Base-by-base conservation (phyloP, 192 early-diverging fungal genomes). In the Coemansia sp. region DNA sequence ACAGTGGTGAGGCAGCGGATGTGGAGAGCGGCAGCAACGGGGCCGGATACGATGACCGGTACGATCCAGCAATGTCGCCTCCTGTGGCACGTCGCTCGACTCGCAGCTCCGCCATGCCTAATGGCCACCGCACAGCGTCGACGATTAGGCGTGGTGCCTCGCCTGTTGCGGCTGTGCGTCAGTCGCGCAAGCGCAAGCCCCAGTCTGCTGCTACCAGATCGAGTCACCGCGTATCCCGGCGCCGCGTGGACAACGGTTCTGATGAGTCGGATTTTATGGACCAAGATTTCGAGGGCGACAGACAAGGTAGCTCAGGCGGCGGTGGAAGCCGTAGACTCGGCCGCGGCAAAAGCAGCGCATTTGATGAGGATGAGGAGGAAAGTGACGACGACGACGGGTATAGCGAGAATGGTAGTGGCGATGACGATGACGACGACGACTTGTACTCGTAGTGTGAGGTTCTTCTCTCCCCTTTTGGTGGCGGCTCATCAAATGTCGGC, bases 141-240 rank as follows among this genome's bases (percentile, higher is more conserved):
- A 32, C 59, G 22, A 25, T 29, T 39, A 40, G 19, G 9, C 22
- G 47, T 19, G 47, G 10, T 2, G 47, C 19, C 10, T 2, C 47
- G 25, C 22, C 24, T 32, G 12, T n/a, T 19, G 14, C 15, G 6
- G 24, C 8, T 20, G 20, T 20, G 35, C 56, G 56, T 35, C 53
- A 6, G 36, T 22, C 72, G 20, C 72, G 65, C 22, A 74, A 74
- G 54, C 73, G 66, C 37, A 68, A 74, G 46, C 25, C 45, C 4
- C 61, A 15, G 9, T 12, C 66, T 2, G 49, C 24, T 14, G 22
- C 61, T 15, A 56, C 46, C 41, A 59, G 53, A 22, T 17, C 38
- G 43, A 20, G 60, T 22, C 60, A 40, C 12, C 51, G 63, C 51
- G 39, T 22, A 15, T 37, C 42, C 10, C 65, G 72, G 24, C 42